phyloP scores from a whole-genome alignment of 2,329 filamentous ascomycete genomes.

The Botrytis fragariae region DNA sequence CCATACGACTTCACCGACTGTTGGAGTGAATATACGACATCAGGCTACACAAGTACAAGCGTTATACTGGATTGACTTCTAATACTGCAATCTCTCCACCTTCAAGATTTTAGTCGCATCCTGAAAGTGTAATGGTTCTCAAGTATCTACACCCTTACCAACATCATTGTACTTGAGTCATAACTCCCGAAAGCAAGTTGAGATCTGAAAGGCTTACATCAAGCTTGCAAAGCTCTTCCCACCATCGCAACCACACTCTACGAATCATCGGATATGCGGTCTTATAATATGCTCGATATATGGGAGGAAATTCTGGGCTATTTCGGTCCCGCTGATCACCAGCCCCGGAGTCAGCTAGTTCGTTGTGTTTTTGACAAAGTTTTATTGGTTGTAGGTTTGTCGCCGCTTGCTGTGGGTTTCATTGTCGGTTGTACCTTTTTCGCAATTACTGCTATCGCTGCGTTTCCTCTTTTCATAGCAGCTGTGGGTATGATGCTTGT shows the following conservation, averaged over 20 bases:
- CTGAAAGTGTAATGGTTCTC: background rate
- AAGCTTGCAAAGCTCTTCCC: too few relatives aligned
- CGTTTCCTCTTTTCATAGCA: background rate
- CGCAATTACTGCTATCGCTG: background rate
- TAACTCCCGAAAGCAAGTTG: too few relatives aligned
- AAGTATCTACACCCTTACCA: background rate
- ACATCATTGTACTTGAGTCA: background rate
- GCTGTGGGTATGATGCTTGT: background rate
- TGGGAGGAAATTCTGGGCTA: rapidly evolving
- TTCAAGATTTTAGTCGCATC: background rate
- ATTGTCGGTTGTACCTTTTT: background rate
- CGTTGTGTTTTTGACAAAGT: background rate
- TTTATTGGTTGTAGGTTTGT: background rate
- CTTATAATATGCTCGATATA: background rate
- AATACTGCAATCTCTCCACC: background rate
- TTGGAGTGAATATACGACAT: background rate
- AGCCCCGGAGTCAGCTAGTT: background rate
- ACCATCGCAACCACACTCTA: background rate
- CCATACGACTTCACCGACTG: background rate
- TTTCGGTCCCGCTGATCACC: background rate
- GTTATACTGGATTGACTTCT: background rate
- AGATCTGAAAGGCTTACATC: background rate
- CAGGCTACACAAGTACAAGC: background rate
- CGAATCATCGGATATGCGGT: background rate
- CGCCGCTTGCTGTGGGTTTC: background rate